Conservation (phyloP, 805 yeast genomes). For the Metschnikowia peoriensis region DNA sequence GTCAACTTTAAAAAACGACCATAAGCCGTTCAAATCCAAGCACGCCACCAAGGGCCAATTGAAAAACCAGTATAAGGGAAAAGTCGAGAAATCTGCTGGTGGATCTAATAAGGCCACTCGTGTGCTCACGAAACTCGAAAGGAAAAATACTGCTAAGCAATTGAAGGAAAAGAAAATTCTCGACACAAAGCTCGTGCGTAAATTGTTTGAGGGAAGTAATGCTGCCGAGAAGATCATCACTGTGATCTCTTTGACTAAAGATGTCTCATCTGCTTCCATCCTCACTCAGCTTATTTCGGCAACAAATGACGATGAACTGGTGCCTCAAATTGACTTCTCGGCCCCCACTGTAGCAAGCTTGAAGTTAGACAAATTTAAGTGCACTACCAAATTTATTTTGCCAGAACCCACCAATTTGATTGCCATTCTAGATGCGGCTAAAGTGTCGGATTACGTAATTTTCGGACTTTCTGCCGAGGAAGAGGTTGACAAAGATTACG, state of each 20-base stretch:
- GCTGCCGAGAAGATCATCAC: conserved; percentile 87
- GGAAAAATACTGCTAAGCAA: conserved; percentile 80
- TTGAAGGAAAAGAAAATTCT: conserved; percentile 67
- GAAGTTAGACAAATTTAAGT: conserved; percentile 64
- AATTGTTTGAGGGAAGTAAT: conserved; percentile 71
- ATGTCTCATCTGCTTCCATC: conserved; percentile 57
- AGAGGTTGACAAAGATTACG: conserved; percentile 76
- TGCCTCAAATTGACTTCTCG: conserved; percentile 16
- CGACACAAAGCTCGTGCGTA: conserved; percentile 56
- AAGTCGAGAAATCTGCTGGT: conserved; percentile 65
- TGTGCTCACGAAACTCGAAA: conserved; percentile 50
- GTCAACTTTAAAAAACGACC: conserved; percentile 76
- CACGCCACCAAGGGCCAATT: conserved; percentile 88
- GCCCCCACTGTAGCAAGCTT: conserved; percentile 53
- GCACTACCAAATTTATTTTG: conserved; percentile 68
- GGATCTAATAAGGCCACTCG: conserved; percentile 36
- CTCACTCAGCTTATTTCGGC: conserved; percentile 49
- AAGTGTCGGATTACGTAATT: conserved; percentile 83
- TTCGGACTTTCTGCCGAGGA: conserved; percentile 85
- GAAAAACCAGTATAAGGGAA: conserved; percentile 80
- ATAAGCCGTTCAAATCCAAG: conserved; percentile 87
- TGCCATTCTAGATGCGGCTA: conserved; percentile 79
- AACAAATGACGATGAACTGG: conserved; percentile 23
- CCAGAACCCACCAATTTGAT: conserved; percentile 69
- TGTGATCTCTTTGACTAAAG: conserved; percentile 73